Conservation (phyloP, 805 yeast species). For the Teunomyces kruisii region DNA sequence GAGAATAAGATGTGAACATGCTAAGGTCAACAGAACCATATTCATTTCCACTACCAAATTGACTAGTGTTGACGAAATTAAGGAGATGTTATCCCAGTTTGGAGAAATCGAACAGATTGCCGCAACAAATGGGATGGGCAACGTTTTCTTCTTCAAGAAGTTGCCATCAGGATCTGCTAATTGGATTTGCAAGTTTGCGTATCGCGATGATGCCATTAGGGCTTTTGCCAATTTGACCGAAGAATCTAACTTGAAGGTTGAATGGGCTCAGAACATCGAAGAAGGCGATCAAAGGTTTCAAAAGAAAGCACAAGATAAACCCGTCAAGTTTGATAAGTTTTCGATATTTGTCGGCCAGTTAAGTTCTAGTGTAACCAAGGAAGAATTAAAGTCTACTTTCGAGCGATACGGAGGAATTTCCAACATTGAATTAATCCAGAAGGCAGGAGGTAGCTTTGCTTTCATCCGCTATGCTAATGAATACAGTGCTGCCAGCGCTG, state of each 20-base stretch:
- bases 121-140: slow-evolving; percentile 36
- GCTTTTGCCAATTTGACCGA: slow-evolving; percentile 72
- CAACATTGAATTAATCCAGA: slow-evolving; percentile 55
- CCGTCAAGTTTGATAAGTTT: slow-evolving; percentile 53
- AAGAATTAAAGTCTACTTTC: slow-evolving; percentile 58
- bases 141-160: slow-evolving; percentile 11
- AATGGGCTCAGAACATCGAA: slow-evolving; percentile 89
- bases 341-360: slow-evolving; percentile 83
- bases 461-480: slow-evolving; percentile 66
- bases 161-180: slow-evolving; percentile 29
- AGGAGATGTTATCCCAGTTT: slow-evolving; percentile 43
- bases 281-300: slow-evolving; percentile 12
- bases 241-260: slow-evolving; percentile 56
- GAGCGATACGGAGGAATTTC: slow-evolving; percentile 63
- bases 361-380: slow-evolving; percentile 52
- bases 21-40: slow-evolving; percentile 86
- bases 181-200: slow-evolving; percentile 80
- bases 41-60: slow-evolving; percentile 45
- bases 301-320: slow-evolving; percentile 21
- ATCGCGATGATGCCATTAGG: slow-evolving; percentile 83
- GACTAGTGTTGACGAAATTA: slow-evolving; percentile 33
- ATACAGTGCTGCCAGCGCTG: slow-evolving; percentile 80
- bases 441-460: slow-evolving; percentile 58
- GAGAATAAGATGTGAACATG: slow-evolving; percentile 82
- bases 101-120: slow-evolving; percentile 78